Percentiles rank a stretch among this genome's conserved stretches.
phyloP scores from a whole-genome alignment of 2,329 filamentous ascomycete genomes.

The Scedosporium aurantiacum region DNA sequence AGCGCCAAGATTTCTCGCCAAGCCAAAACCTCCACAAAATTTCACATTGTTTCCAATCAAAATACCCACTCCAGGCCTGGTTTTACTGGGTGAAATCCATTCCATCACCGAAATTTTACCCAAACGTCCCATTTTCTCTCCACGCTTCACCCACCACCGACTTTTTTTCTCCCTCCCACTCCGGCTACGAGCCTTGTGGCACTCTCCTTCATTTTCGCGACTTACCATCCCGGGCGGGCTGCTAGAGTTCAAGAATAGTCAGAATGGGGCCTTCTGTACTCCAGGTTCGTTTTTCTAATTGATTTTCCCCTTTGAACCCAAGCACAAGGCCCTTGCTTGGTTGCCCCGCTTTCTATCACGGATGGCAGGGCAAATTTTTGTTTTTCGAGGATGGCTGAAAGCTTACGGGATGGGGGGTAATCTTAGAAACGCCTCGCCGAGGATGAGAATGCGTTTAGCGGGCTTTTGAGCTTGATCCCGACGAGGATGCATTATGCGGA shows the following conservation, averaged over 20 bases:
- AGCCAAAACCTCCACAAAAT: slow-evolving; percentile 4
- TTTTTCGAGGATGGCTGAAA: not conserved
- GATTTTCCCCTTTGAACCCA: not conserved
- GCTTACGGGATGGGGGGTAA: not conserved
- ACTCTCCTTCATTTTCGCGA: not conserved
- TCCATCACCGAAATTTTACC: not conserved
- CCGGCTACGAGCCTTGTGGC: not conserved
- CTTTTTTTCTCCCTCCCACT: not conserved
- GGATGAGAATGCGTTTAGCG: slow-evolving; percentile 69
- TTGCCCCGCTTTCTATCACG: not conserved
- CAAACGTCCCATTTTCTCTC: not conserved
- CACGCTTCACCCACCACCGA: not conserved
- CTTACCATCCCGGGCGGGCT: not conserved
- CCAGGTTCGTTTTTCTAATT: slow-evolving; percentile 13
- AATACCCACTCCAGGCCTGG: not conserved
- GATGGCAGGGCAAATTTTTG: not conserved
- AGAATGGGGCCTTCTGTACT: slow-evolving; percentile 16
- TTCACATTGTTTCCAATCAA: slow-evolving; percentile 7
- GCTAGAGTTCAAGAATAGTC: not conserved
- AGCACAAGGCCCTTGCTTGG: not conserved
- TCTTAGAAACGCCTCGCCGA: slow-evolving; percentile 43
- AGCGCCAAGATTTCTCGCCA: slow-evolving; percentile 4
- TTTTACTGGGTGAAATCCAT: not conserved
- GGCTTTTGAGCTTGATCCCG: slow-evolving; percentile 75
- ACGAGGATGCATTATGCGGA: slow-evolving; percentile 85